Conservation (phyloP, 2,329 filamentous ascomycete species). For the Rutstroemia sp. region DNA sequence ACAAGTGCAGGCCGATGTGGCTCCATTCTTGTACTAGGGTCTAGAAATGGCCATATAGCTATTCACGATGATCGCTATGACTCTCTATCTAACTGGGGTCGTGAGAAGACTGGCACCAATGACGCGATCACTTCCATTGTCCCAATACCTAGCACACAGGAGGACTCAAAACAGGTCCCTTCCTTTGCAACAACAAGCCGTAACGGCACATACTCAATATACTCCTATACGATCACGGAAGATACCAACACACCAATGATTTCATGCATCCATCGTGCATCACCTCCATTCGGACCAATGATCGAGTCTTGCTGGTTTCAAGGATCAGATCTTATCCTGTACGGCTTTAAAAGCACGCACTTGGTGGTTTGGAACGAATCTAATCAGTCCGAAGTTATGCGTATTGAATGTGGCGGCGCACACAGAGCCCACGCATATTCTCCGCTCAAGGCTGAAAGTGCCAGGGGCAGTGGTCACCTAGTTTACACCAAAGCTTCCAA, state of each 20-base stretch:
- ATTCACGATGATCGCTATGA: constrained; percentile 32
- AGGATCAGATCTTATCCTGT: constrained; percentile 55
- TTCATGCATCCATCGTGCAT: constrained; percentile 55
- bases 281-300: constrained; percentile 65
- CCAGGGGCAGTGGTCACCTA: constrained; percentile 42
- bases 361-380: constrained; percentile 81
- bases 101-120: constrained; percentile 22
- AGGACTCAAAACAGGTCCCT: constrained; percentile 28
- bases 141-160: constrained; percentile 32
- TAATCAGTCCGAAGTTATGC: constrained; percentile 59
- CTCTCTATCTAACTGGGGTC: constrained; percentile 16
- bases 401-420: constrained; percentile 75
- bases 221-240: constrained; percentile 9
- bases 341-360: constrained; percentile 71
- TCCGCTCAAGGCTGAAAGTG: constrained; percentile 14
- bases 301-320: constrained; percentile 66
- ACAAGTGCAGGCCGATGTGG: constrained; percentile 40
- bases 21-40: constrained; percentile 42
- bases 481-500: constrained; percentile 66
- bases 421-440: constrained; percentile 67
- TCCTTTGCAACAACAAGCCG: constrained; percentile 69
- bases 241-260: constrained; percentile 15
- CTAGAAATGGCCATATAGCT: constrained; percentile 46
- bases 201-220: constrained; percentile 70
- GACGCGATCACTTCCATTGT: constrained; percentile 64